A percentile compares a stretch with the other conserved stretches of the same genome.
Evolutionary conservation across 1,284 basidiomycete species (phyloP).

Genomic region (Moniliella sp.): DNA sequence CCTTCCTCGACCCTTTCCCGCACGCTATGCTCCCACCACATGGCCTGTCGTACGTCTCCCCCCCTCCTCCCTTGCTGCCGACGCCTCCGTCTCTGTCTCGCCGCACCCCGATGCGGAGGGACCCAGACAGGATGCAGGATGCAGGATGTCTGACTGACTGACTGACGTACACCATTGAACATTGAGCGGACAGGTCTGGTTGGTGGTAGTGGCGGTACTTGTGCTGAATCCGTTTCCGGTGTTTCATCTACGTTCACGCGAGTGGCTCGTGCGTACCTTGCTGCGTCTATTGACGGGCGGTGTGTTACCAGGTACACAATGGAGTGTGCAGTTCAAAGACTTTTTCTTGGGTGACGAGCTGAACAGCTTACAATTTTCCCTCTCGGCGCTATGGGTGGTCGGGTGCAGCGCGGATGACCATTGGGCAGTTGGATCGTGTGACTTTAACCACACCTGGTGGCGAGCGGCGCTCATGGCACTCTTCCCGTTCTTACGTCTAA

Average conservation of each 20-base stretch:
- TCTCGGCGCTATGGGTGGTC: slow-evolving; percentile 38
- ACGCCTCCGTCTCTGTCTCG: no score
- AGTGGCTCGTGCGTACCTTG: slow-evolving; percentile 53
- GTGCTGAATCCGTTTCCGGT: slow-evolving; percentile 59
- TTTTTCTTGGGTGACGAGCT: slow-evolving; percentile 35
- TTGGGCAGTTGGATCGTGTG: slow-evolving; percentile 12
- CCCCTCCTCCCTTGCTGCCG: no score
- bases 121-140: no score
- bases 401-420: slow-evolving; percentile 47
- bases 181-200: slow-evolving; percentile 51
- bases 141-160: no score
- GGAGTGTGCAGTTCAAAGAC: slow-evolving; percentile 27
- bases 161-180: no score
- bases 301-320: slow-evolving; percentile 46
- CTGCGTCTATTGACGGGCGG: slow-evolving; percentile 36
- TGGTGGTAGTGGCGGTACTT: slow-evolving; percentile 44
- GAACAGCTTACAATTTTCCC: slow-evolving; percentile 29
- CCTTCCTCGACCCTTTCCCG: slow-evolving; percentile 42
- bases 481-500: slow-evolving; percentile 51
- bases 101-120: no score
- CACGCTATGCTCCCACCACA: slow-evolving; percentile 24
- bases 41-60: slow-evolving; percentile 53
- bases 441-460: slow-evolving; percentile 20
- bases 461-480: slow-evolving; percentile 41
- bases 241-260: slow-evolving; percentile 46